These are phyloP conservation scores for Coemansia sp. DNA, from an alignment of 192 early-diverging fungal species.

Conservation along the genomic window DNA sequence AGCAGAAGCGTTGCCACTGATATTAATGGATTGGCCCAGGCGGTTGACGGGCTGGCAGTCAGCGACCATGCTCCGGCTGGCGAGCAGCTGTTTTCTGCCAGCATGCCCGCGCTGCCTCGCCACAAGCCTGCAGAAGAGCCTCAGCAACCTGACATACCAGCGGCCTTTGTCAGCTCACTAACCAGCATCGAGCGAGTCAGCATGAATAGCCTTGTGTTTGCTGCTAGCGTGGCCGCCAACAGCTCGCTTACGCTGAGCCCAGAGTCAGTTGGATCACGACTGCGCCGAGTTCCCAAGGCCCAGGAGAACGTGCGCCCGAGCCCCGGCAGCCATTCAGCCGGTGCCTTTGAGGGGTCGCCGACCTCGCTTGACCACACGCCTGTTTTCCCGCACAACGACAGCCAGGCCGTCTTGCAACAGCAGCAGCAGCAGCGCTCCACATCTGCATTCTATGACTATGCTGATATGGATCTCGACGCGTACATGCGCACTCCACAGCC, in stretches of 20 bases:
- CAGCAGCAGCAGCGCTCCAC: conserved; percentile 5
- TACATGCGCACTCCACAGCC: conserved; percentile 17
- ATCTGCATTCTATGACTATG: conserved; percentile 29
- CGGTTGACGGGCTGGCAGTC: not conserved
- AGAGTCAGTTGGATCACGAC: conserved; percentile 36
- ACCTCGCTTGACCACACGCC: not conserved
- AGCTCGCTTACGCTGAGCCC: conserved; percentile 42
- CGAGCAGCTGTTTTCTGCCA: conserved; percentile 21
- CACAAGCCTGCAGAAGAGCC: not conserved
- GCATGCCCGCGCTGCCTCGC: conserved; percentile 29
- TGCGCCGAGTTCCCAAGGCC: conserved; percentile 43
- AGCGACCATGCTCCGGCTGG: not conserved
- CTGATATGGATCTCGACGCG: conserved; percentile 14
- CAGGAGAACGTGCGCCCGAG: conserved; percentile 18
- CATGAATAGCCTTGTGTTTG: conserved; percentile 40
- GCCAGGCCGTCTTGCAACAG: not conserved
- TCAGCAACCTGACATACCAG: conserved; percentile 2
- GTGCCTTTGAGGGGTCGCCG: not conserved
- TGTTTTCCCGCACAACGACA: not conserved
- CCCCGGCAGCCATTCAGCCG: not conserved
- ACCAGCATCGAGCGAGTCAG: conserved; percentile 35
- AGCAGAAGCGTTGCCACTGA: not conserved
- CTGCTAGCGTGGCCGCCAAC: conserved; percentile 32
- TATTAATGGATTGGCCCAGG: not conserved
- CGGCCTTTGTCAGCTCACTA: conserved; percentile 30